Base-by-base conservation (phyloP, 2,329 filamentous ascomycete species). In the Didymella lethalis region DNA sequence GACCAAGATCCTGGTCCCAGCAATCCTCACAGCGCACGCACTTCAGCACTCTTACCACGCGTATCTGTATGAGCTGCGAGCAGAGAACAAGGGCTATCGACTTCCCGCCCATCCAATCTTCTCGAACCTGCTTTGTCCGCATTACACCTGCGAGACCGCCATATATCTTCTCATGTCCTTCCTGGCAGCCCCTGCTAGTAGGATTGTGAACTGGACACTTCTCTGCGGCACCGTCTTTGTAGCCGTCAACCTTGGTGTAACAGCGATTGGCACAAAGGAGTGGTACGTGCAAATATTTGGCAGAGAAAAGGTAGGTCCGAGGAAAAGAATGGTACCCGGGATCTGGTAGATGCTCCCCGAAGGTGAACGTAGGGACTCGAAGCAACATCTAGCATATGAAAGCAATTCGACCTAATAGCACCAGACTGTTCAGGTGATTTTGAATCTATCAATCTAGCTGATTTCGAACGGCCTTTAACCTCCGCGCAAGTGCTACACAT, bases 111-210 rank as follows among this genome's bases (percentile, higher is more conserved):
- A 90, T 59, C 88, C 89, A 2, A 79, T 90, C 57, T 99, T 98
- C 76, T 81, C 82, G 44, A 81, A 83, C 57, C 77, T 96, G 23
- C 79, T 97, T 38, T 96, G 91, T 68, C 93, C 95, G 18, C 95
- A 99, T 78, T 99, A 98, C 77, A 90, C 90, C 3, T 92, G 90
- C 70, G 95, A 98, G 79, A 93, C 91, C 72, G 74, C 90, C 40
- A 86, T 97, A 58, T 98, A 99, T 75, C 73, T 93, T 20, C 85
- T 89, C n/a, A 79, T 99, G 64, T 85, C 92, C 2, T 78, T 95
- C 45, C 76, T 90, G 38, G 88, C 89, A 29, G 92, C 93, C 0
- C 93, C 93, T 0, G 69, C 79, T 7, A 90, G 88, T 11, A 77
- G 81, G 31, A 63, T 85, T 54, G 75, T 92, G 58, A 97, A 97